Evolutionary conservation across 805 yeast genomes (phyloP).

Genomic region (Myxozyma sirexii): DNA sequence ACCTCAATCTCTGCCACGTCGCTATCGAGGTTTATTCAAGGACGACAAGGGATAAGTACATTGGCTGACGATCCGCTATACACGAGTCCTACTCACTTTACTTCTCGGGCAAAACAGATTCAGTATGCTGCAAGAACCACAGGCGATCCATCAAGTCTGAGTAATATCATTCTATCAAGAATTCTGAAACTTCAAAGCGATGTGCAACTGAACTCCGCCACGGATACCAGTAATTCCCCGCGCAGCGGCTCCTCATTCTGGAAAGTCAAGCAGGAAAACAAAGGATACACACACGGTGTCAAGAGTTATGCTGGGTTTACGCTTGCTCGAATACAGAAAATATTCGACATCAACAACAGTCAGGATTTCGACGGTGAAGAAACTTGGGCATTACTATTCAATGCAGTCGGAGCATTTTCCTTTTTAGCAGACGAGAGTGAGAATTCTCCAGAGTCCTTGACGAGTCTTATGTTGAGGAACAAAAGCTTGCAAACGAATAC

Average conservation of each 20-base stretch:
- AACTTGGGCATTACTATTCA: slow-evolving; percentile 24
- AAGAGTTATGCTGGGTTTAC: slow-evolving; percentile 27
- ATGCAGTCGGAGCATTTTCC: slow-evolving; percentile 1
- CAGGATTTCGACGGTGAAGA: not conserved
- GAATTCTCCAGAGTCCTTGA: not conserved
- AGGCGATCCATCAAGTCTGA: not conserved
- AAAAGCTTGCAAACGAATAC: slow-evolving; percentile 3
- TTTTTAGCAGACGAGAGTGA: not conserved
- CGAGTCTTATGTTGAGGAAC: slow-evolving; percentile 8
- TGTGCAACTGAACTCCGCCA: slow-evolving; percentile 14
- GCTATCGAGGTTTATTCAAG: slow-evolving; percentile 8
- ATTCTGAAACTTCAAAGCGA: slow-evolving; percentile 23
- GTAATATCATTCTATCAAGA: slow-evolving; percentile 8
- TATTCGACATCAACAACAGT: not conserved
- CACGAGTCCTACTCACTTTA: not conserved
- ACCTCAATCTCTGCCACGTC: slow-evolving; percentile 1
- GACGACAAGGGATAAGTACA: slow-evolving; percentile 5
- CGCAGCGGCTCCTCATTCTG: slow-evolving; percentile 3
- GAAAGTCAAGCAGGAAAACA: slow-evolving; percentile 9
- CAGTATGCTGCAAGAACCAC: not conserved
- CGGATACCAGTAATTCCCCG: not conserved
- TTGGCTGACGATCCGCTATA: slow-evolving; percentile 1
- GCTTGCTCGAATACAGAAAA: slow-evolving; percentile 1
- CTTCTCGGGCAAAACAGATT: not conserved
- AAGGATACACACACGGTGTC: slow-evolving; percentile 15